A percentile compares a stretch with the other conserved stretches of the same genome.
Conservation (phyloP, 2,329 filamentous ascomycete genomes). For the Verticillium tricorpus region DNA sequence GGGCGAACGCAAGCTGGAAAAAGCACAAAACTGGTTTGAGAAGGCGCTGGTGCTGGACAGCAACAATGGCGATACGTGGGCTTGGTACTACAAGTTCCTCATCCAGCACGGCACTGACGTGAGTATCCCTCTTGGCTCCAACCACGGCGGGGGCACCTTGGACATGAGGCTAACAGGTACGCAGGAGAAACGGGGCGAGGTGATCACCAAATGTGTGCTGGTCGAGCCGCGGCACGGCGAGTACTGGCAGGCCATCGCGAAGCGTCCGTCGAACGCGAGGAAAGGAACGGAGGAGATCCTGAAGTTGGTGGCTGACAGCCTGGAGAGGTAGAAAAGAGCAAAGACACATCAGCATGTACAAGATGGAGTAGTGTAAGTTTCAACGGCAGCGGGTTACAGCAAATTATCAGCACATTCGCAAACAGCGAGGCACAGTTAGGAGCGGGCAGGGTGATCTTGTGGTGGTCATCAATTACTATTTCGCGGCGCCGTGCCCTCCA, state of each 20-base stretch:
- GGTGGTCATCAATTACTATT: not conserved
- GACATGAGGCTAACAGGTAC: not conserved
- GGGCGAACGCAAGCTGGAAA: conserved; percentile 86
- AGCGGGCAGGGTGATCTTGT: not conserved
- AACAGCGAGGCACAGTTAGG: not conserved
- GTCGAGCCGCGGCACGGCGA: conserved; percentile 92
- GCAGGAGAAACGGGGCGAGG: conserved; percentile 77
- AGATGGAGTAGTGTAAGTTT: not conserved
- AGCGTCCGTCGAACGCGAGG: conserved; percentile 76
- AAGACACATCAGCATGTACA: not conserved
- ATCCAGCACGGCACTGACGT: conserved; percentile 80
- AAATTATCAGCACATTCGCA: not conserved
- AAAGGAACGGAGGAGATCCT: conserved; percentile 76
- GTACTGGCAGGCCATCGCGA: conserved; percentile 80
- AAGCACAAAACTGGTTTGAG: conserved; percentile 95
- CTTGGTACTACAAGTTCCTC: conserved; percentile 96
- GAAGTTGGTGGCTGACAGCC: conserved; percentile 63
- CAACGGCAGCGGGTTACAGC: conserved; percentile 3
- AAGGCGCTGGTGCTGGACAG: conserved; percentile 86
- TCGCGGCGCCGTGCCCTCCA: not conserved
- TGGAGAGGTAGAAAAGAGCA: conserved; percentile 22
- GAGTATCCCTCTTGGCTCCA: not conserved
- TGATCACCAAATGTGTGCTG: conserved; percentile 72
- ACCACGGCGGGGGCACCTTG: not conserved
- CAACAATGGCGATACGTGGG: conserved; percentile 90